Percentiles rank a stretch among this genome's conserved stretches.
Conservation (phyloP, 306 rosid species). For the Pueraria montana region DNA sequence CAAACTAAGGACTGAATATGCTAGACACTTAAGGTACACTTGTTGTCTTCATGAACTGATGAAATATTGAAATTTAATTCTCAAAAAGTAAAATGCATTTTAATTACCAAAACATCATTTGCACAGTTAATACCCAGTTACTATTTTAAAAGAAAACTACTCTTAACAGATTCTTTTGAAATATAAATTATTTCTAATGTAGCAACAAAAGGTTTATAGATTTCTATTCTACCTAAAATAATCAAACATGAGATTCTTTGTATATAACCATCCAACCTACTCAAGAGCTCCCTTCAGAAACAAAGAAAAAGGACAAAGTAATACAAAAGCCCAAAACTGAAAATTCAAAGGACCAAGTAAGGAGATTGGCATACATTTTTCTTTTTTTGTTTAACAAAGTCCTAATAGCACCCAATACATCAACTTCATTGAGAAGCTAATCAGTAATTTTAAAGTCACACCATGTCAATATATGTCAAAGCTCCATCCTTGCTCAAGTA, state of each 20-base stretch:
- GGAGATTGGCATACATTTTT: not conserved
- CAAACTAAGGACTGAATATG: constrained; percentile 43
- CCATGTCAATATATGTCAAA: constrained; percentile 9
- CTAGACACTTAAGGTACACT: constrained; percentile 32
- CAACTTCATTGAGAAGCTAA: constrained; percentile 34
- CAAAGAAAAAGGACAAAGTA: constrained; percentile 33
- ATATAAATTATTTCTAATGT: not conserved
- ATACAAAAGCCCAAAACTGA: constrained; percentile 12
- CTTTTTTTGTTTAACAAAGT: constrained; percentile 18
- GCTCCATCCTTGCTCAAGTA: constrained; percentile 17
- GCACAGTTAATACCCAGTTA: constrained; percentile 30
- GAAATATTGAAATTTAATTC: constrained; percentile 16
- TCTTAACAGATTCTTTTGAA: constrained; percentile 20
- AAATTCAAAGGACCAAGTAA: constrained; percentile 3
- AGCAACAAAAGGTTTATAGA: constrained; percentile 34
- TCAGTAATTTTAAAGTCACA: constrained; percentile 19
- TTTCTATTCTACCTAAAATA: constrained; percentile 18
- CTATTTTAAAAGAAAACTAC: constrained; percentile 30
- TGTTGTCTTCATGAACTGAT: constrained; percentile 31
- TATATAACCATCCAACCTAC: constrained; percentile 24
- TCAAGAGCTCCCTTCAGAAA: constrained; percentile 33
- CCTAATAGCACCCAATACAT: constrained; percentile 7
- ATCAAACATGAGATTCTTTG: constrained; percentile 24
- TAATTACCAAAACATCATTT: constrained; percentile 34
- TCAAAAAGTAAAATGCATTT: constrained; percentile 29